Conservation (phyloP, 495 filamentous ascomycete species). For the Hypoxylon lienhwacheense region DNA sequence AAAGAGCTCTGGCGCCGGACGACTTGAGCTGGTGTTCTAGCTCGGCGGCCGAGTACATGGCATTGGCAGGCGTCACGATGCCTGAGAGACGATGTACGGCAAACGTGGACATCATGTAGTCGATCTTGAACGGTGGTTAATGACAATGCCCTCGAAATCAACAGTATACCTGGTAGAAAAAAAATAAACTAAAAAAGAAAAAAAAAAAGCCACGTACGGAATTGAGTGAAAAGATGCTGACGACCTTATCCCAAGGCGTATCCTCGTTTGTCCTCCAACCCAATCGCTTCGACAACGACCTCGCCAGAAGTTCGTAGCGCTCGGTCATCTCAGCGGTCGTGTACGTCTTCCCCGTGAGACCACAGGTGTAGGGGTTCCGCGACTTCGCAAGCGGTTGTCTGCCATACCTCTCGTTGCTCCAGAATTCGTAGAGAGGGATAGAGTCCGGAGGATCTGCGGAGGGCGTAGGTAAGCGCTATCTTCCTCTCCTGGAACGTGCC, state of each 20-base stretch:
- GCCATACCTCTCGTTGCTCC: slow-evolving; percentile 73
- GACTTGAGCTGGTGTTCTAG: slow-evolving; percentile 77
- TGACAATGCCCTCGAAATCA: background rate
- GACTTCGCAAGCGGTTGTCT: slow-evolving; percentile 65
- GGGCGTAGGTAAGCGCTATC: slow-evolving; percentile 7
- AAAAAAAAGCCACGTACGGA: slow-evolving; percentile 55
- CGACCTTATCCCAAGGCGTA: slow-evolving; percentile 83
- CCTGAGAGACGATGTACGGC: slow-evolving; percentile 76
- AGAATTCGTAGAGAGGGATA: slow-evolving; percentile 77
- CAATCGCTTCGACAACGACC: slow-evolving; percentile 70
- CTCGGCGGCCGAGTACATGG: slow-evolving; percentile 74
- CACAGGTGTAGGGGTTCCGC: slow-evolving; percentile 78
- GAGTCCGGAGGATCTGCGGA: slow-evolving; percentile 66
- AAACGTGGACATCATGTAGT: slow-evolving; percentile 75
- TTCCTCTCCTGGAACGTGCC: background rate
- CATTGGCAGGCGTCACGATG: slow-evolving; percentile 78
- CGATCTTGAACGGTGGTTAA: slow-evolving; percentile 60
- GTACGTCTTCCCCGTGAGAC: slow-evolving; percentile 71
- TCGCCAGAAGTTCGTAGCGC: slow-evolving; percentile 69
- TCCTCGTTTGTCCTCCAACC: slow-evolving; percentile 75
- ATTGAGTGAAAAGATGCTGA: slow-evolving; percentile 77
- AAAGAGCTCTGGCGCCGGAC: slow-evolving; percentile 72
- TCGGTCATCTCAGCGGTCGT: slow-evolving; percentile 65
- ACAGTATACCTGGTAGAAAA: background rate
- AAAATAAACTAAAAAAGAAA: background rate